These are phyloP conservation scores for Tricholoma flavovirens DNA, from an alignment of 768 basidiomycete species.

Conservation along the genomic window DNA sequence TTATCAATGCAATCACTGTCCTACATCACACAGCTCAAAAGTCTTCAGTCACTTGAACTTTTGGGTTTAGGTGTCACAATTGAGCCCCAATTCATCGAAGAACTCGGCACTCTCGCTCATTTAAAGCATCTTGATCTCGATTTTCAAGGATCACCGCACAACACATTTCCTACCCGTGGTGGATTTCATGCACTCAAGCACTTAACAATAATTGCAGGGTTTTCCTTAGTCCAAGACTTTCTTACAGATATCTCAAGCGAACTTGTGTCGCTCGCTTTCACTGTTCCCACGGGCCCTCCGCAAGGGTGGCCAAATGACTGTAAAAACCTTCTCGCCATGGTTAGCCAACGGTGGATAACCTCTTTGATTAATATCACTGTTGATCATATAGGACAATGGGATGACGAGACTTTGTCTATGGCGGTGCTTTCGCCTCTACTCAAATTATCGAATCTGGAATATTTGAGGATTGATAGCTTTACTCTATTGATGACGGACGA, in stretches of 20 bases:
- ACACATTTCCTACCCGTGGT: not conserved
- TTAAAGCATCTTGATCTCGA: slow-evolving; percentile 3
- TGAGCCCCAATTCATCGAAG: not conserved
- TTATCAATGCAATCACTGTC: not conserved
- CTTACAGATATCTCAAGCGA: not conserved
- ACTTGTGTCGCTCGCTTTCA: not conserved
- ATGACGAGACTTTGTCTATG: not conserved
- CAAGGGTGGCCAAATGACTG: slow-evolving; percentile 2
- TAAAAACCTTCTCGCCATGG: not conserved
- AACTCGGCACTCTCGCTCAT: not conserved
- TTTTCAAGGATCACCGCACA: not conserved
- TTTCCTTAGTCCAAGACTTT: not conserved
- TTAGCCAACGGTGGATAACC: not conserved
- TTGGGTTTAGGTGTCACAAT: slow-evolving; percentile 1
- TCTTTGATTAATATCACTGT: not conserved
- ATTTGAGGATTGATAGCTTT: not conserved
- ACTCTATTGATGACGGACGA: not conserved
- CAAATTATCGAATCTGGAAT: not conserved
- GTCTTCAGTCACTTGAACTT: slow-evolving; percentile 2
- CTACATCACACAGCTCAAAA: slow-evolving; percentile 1
- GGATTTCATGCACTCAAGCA: slow-evolving; percentile 2
- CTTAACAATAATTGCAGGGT: slow-evolving; percentile 1
- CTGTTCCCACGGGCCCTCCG: not conserved
- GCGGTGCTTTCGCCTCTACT: not conserved
- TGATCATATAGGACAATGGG: slow-evolving; percentile 3